A percentile compares a stretch with the other conserved stretches of the same genome.
Conservation (phyloP, 106 monocot species). For the Iris macrosiphon region DNA sequence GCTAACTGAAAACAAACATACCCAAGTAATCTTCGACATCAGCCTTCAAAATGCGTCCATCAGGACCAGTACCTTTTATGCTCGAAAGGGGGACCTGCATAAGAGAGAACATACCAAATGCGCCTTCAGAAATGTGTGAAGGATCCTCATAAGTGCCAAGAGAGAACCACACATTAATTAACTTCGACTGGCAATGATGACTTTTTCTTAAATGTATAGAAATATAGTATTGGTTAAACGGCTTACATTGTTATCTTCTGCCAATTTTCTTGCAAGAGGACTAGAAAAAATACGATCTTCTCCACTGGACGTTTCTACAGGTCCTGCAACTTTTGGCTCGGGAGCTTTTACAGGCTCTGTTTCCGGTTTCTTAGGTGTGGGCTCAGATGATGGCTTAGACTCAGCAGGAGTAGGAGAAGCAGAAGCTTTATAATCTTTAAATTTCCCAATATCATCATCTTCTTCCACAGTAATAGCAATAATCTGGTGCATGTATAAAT, state of each 20-base stretch:
- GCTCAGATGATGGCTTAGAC: constrained; percentile 27
- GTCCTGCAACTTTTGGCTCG: constrained; percentile 33
- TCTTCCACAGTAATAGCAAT: constrained; percentile 92
- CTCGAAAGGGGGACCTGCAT: constrained; percentile 64
- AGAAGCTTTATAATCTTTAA: constrained; percentile 72
- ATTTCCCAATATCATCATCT: constrained; percentile 64
- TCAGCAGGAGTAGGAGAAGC: constrained; percentile 32
- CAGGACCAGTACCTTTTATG: constrained; percentile 87
- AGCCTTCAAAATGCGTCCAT: constrained; percentile 84
- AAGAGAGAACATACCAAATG: not conserved
- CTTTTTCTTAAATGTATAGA: no score
- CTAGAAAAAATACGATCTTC: constrained; percentile 77
- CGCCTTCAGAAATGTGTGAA: no score
- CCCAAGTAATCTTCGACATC: constrained; percentile 91
- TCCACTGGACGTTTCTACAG: constrained; percentile 23
- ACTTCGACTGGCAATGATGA: no score
- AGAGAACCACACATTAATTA: no score
- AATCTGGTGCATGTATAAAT: constrained; percentile 18
- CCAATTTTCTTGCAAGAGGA: constrained; percentile 83
- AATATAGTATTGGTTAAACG: not conserved
- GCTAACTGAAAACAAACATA: constrained; percentile 21
- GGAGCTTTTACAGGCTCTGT: constrained; percentile 20
- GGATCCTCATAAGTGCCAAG: no score
- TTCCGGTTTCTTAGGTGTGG: constrained; percentile 21
- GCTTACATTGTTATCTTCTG: constrained; percentile 79